Base-by-base conservation (phyloP, 1,139 yeast species). In the Yamadazyma siamensis region DNA sequence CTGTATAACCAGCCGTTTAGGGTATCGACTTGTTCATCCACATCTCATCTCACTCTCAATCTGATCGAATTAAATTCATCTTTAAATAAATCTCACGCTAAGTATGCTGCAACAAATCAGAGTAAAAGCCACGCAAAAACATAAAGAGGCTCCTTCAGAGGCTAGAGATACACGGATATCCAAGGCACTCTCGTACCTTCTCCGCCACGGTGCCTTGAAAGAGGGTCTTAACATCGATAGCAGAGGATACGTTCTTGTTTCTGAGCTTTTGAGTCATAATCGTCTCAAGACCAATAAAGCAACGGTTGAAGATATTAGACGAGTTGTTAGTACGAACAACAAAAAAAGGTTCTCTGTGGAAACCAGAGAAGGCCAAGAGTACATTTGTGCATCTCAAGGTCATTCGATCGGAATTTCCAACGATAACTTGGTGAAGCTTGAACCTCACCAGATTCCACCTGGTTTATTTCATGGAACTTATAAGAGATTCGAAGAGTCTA, bases 331-430 rank as follows among this genome's bases (percentile, higher is more conserved):
- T 1, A 64, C 55, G 10, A 84, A 89, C 47, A 77, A 71, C 34
- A 91, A 91, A 56, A 68, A 80, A 46, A 57, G 98, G 36, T 91
- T 80, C 56, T 59, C 65, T 14, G 48, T 75, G 25, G 54, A 46
- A 13, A 6, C 6, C 6, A 49, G 40, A 3, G 35, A 36, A 5
- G 50, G 56, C n/a, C 45, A 35, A 30, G 15, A 32, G 13, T 56
- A 45, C 22, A 82, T 91, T 10, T 77, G 96, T 50, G 98, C 98
- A 2, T 81, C 80, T 34, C 98, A 91, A 54, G 98, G 98, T 6
- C 98, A 91, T 54, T 79, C 95, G 0, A 60, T 91, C 10, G 50
- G 59, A 1, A 70, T 82, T 0, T 42, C 40, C 11, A 68, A 70
- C 20, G 49, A 48, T 11, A 72, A 72, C 22, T 67, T 74, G 15